A percentile compares a stretch with the other conserved stretches of the same genome.
Evolutionary conservation across 805 yeast species (phyloP).

Genomic region (Suhomyces xylopsoci): DNA sequence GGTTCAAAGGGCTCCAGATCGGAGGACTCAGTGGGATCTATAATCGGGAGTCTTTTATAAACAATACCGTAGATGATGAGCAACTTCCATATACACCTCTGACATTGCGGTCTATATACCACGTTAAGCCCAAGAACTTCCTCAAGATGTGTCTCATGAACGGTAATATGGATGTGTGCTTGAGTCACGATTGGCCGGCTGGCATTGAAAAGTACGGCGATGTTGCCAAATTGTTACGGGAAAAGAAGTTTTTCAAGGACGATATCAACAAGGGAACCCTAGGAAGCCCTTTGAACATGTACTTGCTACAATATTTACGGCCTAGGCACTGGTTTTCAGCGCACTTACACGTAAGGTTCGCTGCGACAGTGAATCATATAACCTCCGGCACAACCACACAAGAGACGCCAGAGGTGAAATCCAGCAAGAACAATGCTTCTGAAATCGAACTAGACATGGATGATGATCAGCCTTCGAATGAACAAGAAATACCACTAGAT

Average conservation of each 20-base stretch:
- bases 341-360: slow-evolving; percentile 76
- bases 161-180: slow-evolving; percentile 48
- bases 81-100: slow-evolving; percentile 46
- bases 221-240: slow-evolving; percentile 41
- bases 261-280: slow-evolving; percentile 60
- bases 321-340: slow-evolving; percentile 86
- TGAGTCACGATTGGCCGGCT: slow-evolving; percentile 95
- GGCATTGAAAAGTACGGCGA: slow-evolving; percentile 70
- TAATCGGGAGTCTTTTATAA: slow-evolving; percentile 37
- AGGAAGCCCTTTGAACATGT: slow-evolving; percentile 70
- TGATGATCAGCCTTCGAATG: slow-evolving; percentile 16
- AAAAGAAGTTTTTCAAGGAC: slow-evolving; percentile 63
- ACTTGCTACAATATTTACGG: slow-evolving; percentile 47
- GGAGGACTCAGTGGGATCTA: slow-evolving; percentile 86
- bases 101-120: slow-evolving; percentile 62
- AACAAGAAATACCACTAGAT: slow-evolving; percentile 22
- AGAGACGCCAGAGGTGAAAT: background rate
- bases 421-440: slow-evolving; percentile 7
- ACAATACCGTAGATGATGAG: slow-evolving; percentile 45
- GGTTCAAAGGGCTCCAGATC: slow-evolving; percentile 73
- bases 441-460: slow-evolving; percentile 23
- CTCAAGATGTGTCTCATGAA: slow-evolving; percentile 49
- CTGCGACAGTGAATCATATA: slow-evolving; percentile 38
- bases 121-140: slow-evolving; percentile 64
- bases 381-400: slow-evolving; percentile 8